Conservation (phyloP, 768 basidiomycete species). For the Sarcodon sp. region DNA sequence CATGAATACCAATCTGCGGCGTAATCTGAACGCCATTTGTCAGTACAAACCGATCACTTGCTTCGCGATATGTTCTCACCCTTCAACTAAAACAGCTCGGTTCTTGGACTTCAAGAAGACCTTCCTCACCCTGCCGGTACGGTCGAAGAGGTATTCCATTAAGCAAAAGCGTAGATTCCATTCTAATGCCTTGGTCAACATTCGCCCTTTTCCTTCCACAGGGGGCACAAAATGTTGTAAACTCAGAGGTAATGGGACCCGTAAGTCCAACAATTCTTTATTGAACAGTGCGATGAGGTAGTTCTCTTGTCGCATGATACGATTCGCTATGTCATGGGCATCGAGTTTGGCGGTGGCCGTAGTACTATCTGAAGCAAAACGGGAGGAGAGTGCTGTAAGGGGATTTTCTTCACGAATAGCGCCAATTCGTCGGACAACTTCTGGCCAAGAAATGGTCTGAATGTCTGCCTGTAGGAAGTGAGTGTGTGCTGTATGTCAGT, state of each 20-base stretch:
- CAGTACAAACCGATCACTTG: background rate
- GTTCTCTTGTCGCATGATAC: conserved; percentile 97
- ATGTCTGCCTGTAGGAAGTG: conserved; percentile 67
- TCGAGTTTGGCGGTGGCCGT: conserved; percentile 80
- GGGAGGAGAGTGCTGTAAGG: conserved; percentile 73
- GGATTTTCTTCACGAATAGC: conserved; percentile 90
- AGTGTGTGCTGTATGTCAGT: background rate
- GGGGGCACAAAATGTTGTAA: conserved; percentile 37
- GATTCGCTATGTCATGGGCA: conserved; percentile 95
- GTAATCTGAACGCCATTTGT: conserved; percentile 35
- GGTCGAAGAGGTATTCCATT: conserved; percentile 90
- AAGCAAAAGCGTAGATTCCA: conserved; percentile 97
- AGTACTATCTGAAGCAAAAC: conserved; percentile 36
- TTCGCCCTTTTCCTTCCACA: conserved; percentile 57
- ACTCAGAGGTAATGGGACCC: conserved; percentile 60
- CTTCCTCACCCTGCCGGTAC: conserved; percentile 80
- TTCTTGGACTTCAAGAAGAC: conserved; percentile 85
- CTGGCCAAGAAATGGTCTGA: conserved; percentile 94
- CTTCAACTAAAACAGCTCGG: conserved; percentile 63
- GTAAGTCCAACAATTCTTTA: conserved; percentile 86
- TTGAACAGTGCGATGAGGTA: conserved; percentile 97
- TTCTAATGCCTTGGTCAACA: conserved; percentile 82
- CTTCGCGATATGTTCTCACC: conserved; percentile 33
- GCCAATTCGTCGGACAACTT: conserved; percentile 83
- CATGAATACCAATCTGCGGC: conserved; percentile 90